These are phyloP conservation scores for Rhodotorula diobovata DNA, from an alignment of 768 basidiomycete species.

Conservation along the genomic window DNA sequence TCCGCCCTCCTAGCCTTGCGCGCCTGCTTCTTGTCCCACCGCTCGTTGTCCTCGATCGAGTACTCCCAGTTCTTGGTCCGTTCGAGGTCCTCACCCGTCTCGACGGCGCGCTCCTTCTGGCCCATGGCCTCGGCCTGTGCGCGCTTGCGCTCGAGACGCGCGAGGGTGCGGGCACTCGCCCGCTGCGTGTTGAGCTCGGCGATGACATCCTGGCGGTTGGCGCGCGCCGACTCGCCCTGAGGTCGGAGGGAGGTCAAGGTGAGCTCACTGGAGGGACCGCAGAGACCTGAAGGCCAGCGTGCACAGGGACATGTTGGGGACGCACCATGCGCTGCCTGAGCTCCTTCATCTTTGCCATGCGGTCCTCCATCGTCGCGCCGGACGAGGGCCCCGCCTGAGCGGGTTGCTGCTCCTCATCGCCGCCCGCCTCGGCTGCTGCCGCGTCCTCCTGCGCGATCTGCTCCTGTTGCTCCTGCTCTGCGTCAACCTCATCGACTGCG, in stretches of 20 bases:
- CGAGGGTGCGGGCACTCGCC: slow-evolving; percentile 69
- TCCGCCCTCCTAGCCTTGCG: slow-evolving; percentile 78
- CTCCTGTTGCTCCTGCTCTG: slow-evolving; percentile 22
- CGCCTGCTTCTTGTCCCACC: slow-evolving; percentile 87
- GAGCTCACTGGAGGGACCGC: slow-evolving; percentile 13
- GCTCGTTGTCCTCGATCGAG: slow-evolving; percentile 89
- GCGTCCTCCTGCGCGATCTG: neutral
- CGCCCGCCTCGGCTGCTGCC: neutral
- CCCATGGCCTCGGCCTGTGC: slow-evolving; percentile 69
- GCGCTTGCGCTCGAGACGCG: slow-evolving; percentile 79
- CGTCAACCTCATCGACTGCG: neutral
- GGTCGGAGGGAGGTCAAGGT: neutral
- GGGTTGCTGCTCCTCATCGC: neutral
- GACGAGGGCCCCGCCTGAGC: neutral
- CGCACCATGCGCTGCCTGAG: slow-evolving; percentile 74
- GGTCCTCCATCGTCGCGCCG: slow-evolving; percentile 57
- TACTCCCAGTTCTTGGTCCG: slow-evolving; percentile 91
- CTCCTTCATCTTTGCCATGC: slow-evolving; percentile 70
- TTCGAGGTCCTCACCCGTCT: slow-evolving; percentile 85
- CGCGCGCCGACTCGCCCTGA: slow-evolving; percentile 70
- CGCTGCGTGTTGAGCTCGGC: slow-evolving; percentile 77
- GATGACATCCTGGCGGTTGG: slow-evolving; percentile 78
- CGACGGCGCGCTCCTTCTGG: slow-evolving; percentile 79
- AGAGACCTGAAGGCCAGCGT: neutral
- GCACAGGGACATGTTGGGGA: slow-evolving; percentile 23